Conservation (phyloP, 495 filamentous ascomycete species). For the Hypoxylon trugodes region DNA sequence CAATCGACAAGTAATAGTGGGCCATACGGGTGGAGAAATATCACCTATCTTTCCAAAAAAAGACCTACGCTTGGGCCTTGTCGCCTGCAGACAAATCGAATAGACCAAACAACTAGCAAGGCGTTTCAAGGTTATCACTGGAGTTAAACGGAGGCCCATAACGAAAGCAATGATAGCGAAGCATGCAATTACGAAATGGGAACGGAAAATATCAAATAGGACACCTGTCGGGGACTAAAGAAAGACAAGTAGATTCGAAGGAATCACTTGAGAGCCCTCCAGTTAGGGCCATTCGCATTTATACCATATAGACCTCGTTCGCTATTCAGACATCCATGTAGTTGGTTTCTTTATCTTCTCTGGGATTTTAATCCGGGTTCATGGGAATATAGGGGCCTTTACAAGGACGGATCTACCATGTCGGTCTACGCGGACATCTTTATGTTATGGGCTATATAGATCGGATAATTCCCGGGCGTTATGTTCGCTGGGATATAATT, state of each 20-base stretch:
- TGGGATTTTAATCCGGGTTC: conserved; percentile 15
- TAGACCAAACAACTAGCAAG: background rate
- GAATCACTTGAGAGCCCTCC: conserved; percentile 9
- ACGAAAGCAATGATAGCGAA: conserved; percentile 12
- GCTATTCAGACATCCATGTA: conserved; percentile 27
- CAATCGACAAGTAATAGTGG: background rate
- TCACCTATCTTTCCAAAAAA: conserved; percentile 3
- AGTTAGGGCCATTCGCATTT: conserved; percentile 10
- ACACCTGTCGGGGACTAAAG: conserved; percentile 6
- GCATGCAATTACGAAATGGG: conserved; percentile 20
- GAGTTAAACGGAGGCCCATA: background rate
- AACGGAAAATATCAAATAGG: conserved; percentile 6
- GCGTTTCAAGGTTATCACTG: conserved; percentile 3
- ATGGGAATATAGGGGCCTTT: conserved; percentile 21
- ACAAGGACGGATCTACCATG: conserved; percentile 30
- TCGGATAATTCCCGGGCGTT: conserved; percentile 20
- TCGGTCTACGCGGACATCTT: conserved; percentile 25
- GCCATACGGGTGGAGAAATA: background rate
- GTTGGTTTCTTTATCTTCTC: conserved; percentile 27
- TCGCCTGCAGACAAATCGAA: conserved; percentile 3
- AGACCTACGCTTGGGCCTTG: background rate
- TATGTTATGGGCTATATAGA: conserved; percentile 42
- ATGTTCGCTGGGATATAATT: conserved; percentile 30
- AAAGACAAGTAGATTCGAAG: conserved; percentile 4
- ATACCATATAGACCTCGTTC: conserved; percentile 28